Evolutionary conservation across 768 basidiomycete species (phyloP).

Genomic region (Paxillus ammoniavirescens): DNA sequence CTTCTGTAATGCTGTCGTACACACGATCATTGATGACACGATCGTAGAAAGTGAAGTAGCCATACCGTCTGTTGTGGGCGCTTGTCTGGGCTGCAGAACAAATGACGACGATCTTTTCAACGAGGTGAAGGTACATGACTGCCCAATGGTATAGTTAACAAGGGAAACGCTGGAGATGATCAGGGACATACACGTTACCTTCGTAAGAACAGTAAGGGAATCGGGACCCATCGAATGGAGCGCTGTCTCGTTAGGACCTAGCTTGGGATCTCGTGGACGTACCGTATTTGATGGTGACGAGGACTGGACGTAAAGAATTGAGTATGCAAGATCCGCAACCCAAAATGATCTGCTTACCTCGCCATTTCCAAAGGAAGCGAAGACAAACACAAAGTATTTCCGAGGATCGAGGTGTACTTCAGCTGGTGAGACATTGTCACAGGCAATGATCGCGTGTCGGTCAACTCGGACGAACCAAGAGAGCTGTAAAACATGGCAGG

Average conservation of each 20-base stretch:
- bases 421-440: background rate
- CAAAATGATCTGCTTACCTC: slow-evolving; percentile 20
- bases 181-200: slow-evolving; percentile 23
- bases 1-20: slow-evolving; percentile 49
- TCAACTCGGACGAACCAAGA: too few relatives aligned
- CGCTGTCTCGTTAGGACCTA: background rate
- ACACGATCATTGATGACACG: background rate
- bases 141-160: slow-evolving; percentile 43
- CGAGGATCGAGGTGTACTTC: slow-evolving; percentile 13
- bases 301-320: slow-evolving; percentile 12
- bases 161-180: background rate
- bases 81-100: slow-evolving; percentile 52
- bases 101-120: slow-evolving; percentile 42
- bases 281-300: slow-evolving; percentile 31
- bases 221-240: slow-evolving; percentile 31
- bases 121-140: slow-evolving; percentile 47
- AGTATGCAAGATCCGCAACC: background rate
- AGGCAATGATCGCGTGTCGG: too few relatives aligned
- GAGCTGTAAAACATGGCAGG: too few relatives aligned
- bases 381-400: slow-evolving; percentile 27
- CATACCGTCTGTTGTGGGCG: slow-evolving; percentile 49
- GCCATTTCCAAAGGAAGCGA: slow-evolving; percentile 29
- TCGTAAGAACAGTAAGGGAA: slow-evolving; percentile 30
- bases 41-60: background rate
- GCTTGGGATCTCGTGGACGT: background rate